Evolutionary conservation across 768 basidiomycete genomes (phyloP).

Genomic region (Crucibulum laeve): DNA sequence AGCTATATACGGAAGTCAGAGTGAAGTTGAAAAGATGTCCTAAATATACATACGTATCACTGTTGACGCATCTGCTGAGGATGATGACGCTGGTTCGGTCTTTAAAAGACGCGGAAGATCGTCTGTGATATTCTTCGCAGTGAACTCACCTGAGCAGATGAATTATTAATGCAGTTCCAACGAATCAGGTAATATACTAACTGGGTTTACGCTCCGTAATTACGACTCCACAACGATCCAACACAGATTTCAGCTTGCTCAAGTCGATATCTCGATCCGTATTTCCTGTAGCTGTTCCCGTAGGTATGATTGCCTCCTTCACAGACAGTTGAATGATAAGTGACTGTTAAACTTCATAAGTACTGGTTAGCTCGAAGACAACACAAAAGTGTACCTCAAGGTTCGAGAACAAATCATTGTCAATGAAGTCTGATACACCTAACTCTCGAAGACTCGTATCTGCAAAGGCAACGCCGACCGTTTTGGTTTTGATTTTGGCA

Average conservation of each 20-base stretch:
- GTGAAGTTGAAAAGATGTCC: neutral
- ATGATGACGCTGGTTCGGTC: slow-evolving; percentile 28
- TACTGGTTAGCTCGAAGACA: neutral
- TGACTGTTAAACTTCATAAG: slow-evolving; percentile 48
- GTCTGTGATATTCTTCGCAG: slow-evolving; percentile 70
- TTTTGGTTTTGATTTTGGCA: slow-evolving; percentile 59
- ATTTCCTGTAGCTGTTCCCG: slow-evolving; percentile 64
- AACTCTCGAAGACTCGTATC: slow-evolving; percentile 84
- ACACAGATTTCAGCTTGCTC: slow-evolving; percentile 76
- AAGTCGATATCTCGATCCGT: slow-evolving; percentile 86
- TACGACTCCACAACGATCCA: slow-evolving; percentile 90
- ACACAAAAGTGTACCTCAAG: slow-evolving; percentile 61
- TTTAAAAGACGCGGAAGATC: slow-evolving; percentile 73
- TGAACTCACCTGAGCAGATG: slow-evolving; percentile 69
- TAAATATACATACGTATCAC: slow-evolving; percentile 44
- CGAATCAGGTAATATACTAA: slow-evolving; percentile 27
- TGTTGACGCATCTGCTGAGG: slow-evolving; percentile 45
- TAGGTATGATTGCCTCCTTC: slow-evolving; percentile 89
- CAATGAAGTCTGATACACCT: slow-evolving; percentile 87
- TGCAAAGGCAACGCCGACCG: slow-evolving; percentile 86
- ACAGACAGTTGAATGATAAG: slow-evolving; percentile 93
- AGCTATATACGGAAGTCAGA: slow-evolving; percentile 38
- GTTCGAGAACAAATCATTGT: slow-evolving; percentile 95
- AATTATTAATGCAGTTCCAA: neutral
- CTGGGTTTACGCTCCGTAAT: slow-evolving; percentile 88